A percentile compares a stretch with the other conserved stretches of the same genome.
Conservation (phyloP, 257 asterid species). For the Salvia hispanica region DNA sequence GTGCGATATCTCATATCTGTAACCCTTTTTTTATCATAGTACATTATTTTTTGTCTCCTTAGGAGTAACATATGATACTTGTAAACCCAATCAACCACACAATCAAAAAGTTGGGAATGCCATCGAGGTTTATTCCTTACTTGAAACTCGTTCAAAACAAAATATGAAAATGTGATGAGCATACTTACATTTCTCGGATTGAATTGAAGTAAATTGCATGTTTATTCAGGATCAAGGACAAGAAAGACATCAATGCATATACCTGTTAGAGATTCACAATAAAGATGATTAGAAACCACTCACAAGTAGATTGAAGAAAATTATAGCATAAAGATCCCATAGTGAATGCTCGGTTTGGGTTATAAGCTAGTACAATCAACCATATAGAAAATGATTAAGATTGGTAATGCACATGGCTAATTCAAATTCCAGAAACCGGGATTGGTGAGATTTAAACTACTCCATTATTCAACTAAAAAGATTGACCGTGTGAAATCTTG, state of each 20-base stretch:
- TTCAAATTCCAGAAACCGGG: not conserved
- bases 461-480: not conserved
- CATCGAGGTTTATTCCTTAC: not conserved
- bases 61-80: constrained; percentile 15
- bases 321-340: constrained; percentile 10
- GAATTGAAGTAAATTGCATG: constrained; percentile 93
- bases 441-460: too few species aligned
- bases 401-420: not conserved
- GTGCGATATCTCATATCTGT: not conserved
- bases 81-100: constrained; percentile 1
- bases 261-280: constrained; percentile 59
- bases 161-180: constrained; percentile 3
- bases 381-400: constrained; percentile 15
- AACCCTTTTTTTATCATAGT: not conserved
- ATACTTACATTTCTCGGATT: constrained; percentile 89
- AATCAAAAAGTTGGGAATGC: constrained; percentile 4
- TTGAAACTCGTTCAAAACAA: constrained; percentile 15
- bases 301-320: constrained; percentile 25
- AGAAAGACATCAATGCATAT: constrained; percentile 89
- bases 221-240: constrained; percentile 68
- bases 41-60: constrained; percentile 5
- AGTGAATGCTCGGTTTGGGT: constrained; percentile 6
- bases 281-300: constrained; percentile 32
- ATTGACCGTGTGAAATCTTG: not conserved
- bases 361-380: constrained; percentile 2